phyloP scores from a whole-genome alignment of 164 flowering plant genomes.

The Magnolia sinica region DNA sequence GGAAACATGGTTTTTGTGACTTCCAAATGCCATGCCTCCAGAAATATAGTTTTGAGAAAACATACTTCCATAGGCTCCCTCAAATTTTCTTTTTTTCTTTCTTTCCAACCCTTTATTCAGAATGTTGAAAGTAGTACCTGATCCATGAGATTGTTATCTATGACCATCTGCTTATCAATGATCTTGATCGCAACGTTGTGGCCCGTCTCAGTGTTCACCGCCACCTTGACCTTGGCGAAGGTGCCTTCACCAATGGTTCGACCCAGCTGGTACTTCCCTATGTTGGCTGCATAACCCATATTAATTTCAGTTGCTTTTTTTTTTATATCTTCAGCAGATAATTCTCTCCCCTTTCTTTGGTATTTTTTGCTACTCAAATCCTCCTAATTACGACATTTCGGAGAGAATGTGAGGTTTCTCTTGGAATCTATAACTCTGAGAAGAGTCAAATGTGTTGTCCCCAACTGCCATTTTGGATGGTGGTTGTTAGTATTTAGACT shows the following conservation, averaged over 20 bases:
- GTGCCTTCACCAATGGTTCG: slow-evolving; percentile 70
- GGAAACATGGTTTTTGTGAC: too few relatives aligned
- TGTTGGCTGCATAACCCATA: slow-evolving; percentile 45
- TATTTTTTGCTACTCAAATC: not conserved
- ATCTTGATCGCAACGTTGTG: slow-evolving; percentile 63
- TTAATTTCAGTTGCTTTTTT: not conserved
- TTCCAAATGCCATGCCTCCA: too few relatives aligned
- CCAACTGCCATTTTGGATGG: slow-evolving; percentile 3
- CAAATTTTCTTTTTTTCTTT: not conserved
- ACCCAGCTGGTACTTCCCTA: slow-evolving; percentile 61
- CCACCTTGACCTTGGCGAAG: slow-evolving; percentile 79
- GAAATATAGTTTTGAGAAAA: too few relatives aligned
- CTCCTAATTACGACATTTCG: not conserved
- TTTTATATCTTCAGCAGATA: not conserved
- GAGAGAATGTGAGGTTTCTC: not conserved
- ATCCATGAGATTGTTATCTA: slow-evolving; percentile 45
- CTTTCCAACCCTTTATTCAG: too few relatives aligned
- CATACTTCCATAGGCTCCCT: too few relatives aligned
- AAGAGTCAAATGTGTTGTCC: not conserved
- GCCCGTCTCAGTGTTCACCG: slow-evolving; percentile 34
- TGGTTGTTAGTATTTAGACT: not conserved
- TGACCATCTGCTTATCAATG: slow-evolving; percentile 62
- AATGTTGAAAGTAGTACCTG: slow-evolving; percentile 34
- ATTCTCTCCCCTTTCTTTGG: not conserved
- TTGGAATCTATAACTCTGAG: not conserved